A percentile compares a stretch with the other conserved stretches of the same genome.
These are phyloP conservation scores for Candida ipomoeae DNA, from an alignment of 805 yeast species.

Conservation along the genomic window DNA sequence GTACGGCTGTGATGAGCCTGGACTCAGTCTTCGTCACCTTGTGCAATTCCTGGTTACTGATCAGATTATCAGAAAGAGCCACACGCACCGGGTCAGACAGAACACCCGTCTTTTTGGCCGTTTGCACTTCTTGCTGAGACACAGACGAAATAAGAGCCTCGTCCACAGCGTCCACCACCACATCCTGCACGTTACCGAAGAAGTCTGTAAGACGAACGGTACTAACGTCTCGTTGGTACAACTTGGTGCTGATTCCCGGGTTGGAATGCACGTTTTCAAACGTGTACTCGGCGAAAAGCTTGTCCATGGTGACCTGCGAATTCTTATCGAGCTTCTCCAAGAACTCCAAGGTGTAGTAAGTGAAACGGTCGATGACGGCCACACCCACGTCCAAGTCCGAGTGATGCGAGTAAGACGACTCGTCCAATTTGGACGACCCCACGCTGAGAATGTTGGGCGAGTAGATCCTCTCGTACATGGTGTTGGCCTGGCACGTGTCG, in stretches of 20 bases:
- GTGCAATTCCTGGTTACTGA: constrained; percentile 12
- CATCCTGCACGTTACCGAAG: constrained; percentile 86
- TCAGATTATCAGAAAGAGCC: constrained; percentile 7
- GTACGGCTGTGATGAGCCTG: constrained; percentile 13
- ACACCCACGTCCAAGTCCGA: constrained; percentile 95
- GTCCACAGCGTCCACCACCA: constrained; percentile 57
- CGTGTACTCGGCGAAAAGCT: constrained; percentile 79
- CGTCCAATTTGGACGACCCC: constrained; percentile 84
- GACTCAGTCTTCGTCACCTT: constrained; percentile 14
- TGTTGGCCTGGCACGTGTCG: constrained; percentile 98
- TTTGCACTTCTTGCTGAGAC: background rate
- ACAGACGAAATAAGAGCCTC: constrained; percentile 37
- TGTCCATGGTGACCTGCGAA: constrained; percentile 72
- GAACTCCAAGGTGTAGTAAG: constrained; percentile 85
- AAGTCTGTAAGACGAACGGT: constrained; percentile 85
- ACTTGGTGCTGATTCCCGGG: constrained; percentile 87
- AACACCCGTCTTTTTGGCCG: background rate
- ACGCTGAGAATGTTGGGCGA: constrained; percentile 91
- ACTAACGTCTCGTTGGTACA: constrained; percentile 59
- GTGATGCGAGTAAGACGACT: constrained; percentile 91
- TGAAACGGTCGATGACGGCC: constrained; percentile 95
- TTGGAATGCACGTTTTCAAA: constrained; percentile 83
- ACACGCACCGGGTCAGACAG: constrained; percentile 1
- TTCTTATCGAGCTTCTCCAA: constrained; percentile 76
- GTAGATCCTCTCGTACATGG: constrained; percentile 90